Evolutionary conservation across 108 stramenopile species (phyloP).

Genomic region (Chaetoceros tenuissimus): DNA sequence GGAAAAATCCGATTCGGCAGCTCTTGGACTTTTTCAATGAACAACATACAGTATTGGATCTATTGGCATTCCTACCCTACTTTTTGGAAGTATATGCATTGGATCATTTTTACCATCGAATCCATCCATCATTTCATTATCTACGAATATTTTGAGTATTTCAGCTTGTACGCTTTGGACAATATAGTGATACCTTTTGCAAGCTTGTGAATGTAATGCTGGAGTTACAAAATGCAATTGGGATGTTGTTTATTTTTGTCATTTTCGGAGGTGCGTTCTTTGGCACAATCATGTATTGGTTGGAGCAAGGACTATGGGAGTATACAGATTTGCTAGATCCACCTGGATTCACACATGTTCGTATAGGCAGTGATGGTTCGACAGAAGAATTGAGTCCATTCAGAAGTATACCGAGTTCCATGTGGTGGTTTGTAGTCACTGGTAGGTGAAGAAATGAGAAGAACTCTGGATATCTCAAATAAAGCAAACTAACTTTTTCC

Average conservation of each 20-base stretch:
- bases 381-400: slow-evolving; percentile 59
- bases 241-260: slow-evolving; percentile 34
- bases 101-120: slow-evolving; percentile 35
- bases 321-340: slow-evolving; percentile 24
- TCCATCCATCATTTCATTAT: slow-evolving; percentile 39
- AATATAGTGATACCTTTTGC: slow-evolving; percentile 49
- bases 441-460: no score
- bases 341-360: slow-evolving; percentile 31
- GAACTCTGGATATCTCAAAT: no score
- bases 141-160: slow-evolving; percentile 54
- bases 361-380: slow-evolving; percentile 30
- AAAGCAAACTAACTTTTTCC: no score
- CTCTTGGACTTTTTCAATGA: slow-evolving; percentile 24
- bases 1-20: slow-evolving; percentile 7
- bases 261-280: slow-evolving; percentile 56
- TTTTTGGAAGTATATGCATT: slow-evolving; percentile 30
- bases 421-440: slow-evolving; percentile 78
- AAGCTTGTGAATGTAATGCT: slow-evolving; percentile 38
- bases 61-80: slow-evolving; percentile 52
- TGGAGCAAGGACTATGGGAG: slow-evolving; percentile 63
- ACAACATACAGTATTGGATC: slow-evolving; percentile 31
- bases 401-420: slow-evolving; percentile 40
- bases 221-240: slow-evolving; percentile 24
- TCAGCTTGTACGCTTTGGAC: slow-evolving; percentile 52
- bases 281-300: slow-evolving; percentile 58